phyloP scores from a whole-genome alignment of 805 yeast genomes.

The Candida morakotiae region DNA sequence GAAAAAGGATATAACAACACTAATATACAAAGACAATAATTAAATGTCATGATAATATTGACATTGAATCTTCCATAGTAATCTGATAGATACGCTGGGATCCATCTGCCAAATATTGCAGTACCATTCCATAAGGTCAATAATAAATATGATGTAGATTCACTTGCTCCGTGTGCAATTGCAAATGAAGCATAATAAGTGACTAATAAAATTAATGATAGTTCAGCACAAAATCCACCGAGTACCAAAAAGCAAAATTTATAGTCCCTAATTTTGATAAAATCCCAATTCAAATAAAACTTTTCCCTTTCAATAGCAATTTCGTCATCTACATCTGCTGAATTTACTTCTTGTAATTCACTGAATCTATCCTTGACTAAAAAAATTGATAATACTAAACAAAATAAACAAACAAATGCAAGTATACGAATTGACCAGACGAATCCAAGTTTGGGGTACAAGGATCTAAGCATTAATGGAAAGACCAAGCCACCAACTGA shows the following conservation, averaged over 20 bases:
- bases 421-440: conserved; percentile 56
- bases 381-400: conserved; percentile 18
- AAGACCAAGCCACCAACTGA: conserved; percentile 62
- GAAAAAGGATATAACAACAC: conserved; percentile 35
- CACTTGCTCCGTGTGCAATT: conserved; percentile 26
- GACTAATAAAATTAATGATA: conserved; percentile 23
- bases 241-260: conserved; percentile 21
- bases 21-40: conserved; percentile 21
- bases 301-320: background rate
- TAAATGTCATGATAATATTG: conserved; percentile 26
- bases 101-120: conserved; percentile 28
- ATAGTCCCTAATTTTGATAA: conserved; percentile 11
- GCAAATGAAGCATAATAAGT: conserved; percentile 34
- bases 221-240: conserved; percentile 30
- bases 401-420: conserved; percentile 27
- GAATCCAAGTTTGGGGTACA: conserved; percentile 47
- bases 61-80: conserved; percentile 26
- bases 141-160: conserved; percentile 24
- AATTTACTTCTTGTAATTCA: background rate
- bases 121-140: conserved; percentile 27
- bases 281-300: conserved; percentile 5
- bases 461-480: conserved; percentile 49
- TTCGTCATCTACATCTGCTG: background rate
- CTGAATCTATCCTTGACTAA: conserved; percentile 26
- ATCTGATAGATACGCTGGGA: conserved; percentile 29